Percentiles rank a stretch among this genome's conserved stretches.
Conservation (phyloP, 2,329 filamentous ascomycete genomes). For the Cladobotryum protrusum region DNA sequence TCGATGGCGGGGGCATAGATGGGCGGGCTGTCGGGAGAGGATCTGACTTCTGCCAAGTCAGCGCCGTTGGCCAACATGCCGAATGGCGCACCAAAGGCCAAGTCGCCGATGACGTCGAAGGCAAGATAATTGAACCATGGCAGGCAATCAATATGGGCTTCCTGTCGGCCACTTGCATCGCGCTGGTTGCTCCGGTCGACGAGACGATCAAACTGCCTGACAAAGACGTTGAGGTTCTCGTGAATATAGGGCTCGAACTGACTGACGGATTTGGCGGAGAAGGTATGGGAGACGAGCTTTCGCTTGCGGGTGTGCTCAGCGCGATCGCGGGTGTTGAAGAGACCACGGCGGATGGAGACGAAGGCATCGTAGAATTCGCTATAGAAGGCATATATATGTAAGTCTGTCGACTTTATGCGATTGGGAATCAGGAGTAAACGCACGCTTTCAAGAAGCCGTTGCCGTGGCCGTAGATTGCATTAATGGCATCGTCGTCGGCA, state of each 20-base stretch:
- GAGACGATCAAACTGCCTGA: slow-evolving; percentile 65
- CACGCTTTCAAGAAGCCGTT: slow-evolving; percentile 69
- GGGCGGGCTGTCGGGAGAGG: slow-evolving; percentile 52
- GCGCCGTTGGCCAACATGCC: slow-evolving; percentile 69
- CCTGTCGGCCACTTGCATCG: slow-evolving; percentile 51
- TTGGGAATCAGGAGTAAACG: slow-evolving; percentile 12
- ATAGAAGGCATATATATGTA: background rate
- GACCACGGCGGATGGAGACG: slow-evolving; percentile 74
- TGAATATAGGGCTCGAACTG: slow-evolving; percentile 90
- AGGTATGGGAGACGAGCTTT: slow-evolving; percentile 83
- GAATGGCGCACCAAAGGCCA: slow-evolving; percentile 48
- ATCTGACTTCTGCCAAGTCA: slow-evolving; percentile 69
- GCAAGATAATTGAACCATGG: slow-evolving; percentile 63
- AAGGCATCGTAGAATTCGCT: slow-evolving; percentile 90
- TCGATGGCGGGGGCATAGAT: slow-evolving; percentile 75
- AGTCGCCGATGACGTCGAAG: slow-evolving; percentile 43
- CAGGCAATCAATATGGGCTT: slow-evolving; percentile 64
- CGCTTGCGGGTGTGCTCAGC: slow-evolving; percentile 80
- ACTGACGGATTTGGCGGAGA: slow-evolving; percentile 71
- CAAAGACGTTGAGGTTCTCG: slow-evolving; percentile 67
- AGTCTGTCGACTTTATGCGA: fast-evolving
- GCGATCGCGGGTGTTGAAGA: slow-evolving; percentile 86
- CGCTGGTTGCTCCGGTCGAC: slow-evolving; percentile 37
- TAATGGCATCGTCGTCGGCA: slow-evolving; percentile 72
- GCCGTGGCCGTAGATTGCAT: slow-evolving; percentile 70